A percentile compares a stretch with the other conserved stretches of the same genome.
phyloP scores from a whole-genome alignment of 1,284 basidiomycete species.

The Trichosporon sp. region DNA sequence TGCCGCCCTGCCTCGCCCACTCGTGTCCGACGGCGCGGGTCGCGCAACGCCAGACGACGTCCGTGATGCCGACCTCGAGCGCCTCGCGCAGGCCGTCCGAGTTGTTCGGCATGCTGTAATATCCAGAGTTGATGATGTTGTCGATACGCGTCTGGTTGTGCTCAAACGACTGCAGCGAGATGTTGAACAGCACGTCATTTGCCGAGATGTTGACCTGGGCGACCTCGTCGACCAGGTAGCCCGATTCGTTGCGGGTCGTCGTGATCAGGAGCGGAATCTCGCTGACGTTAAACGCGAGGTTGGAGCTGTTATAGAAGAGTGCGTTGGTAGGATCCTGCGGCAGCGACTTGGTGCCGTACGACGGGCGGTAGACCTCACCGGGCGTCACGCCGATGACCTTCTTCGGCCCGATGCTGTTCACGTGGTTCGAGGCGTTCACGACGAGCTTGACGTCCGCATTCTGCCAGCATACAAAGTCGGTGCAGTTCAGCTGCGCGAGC shows the following conservation, averaged over 20 bases:
- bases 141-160: constrained; percentile 58
- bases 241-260: constrained; percentile 70
- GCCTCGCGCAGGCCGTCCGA: constrained; percentile 58
- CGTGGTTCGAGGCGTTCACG: constrained; percentile 60
- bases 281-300: constrained; percentile 65
- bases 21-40: constrained; percentile 68
- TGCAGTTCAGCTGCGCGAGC: constrained; percentile 47
- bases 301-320: constrained; percentile 65
- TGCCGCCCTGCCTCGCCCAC: constrained; percentile 68
- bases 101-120: constrained; percentile 61
- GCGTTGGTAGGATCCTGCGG: constrained; percentile 63
- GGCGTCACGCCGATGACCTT: constrained; percentile 38
- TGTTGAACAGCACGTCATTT: constrained; percentile 59
- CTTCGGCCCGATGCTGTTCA: constrained; percentile 56
- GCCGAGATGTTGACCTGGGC: constrained; percentile 38
- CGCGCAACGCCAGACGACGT: constrained; percentile 63
- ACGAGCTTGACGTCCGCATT: constrained; percentile 62
- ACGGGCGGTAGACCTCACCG: constrained; percentile 47
- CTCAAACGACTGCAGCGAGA: constrained; percentile 36
- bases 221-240: constrained; percentile 62
- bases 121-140: constrained; percentile 60
- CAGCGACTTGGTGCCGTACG: constrained; percentile 37
- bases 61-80: constrained; percentile 67
- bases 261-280: constrained; percentile 67
- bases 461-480: constrained; percentile 60